Evolutionary conservation across 202 grass and related monocot species (phyloP).

Genomic region (Schoenoplectus triqueter): DNA sequence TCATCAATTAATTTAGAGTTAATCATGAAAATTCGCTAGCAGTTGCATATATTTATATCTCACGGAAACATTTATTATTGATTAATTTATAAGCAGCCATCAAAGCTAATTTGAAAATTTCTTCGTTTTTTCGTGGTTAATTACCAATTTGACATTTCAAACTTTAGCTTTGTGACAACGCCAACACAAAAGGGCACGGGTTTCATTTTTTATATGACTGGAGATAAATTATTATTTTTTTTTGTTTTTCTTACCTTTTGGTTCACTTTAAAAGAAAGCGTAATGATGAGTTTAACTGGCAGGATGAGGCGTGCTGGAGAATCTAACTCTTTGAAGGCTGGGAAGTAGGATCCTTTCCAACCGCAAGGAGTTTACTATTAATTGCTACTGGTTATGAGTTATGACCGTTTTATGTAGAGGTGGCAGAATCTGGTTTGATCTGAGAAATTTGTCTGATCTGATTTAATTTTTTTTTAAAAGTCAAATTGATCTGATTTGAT

Average conservation of each 20-base stretch:
- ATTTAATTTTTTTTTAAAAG: too few species aligned
- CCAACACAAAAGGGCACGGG: neutral
- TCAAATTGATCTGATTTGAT: too few species aligned
- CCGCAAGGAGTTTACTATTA: too few species aligned
- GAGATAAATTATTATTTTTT: neutral
- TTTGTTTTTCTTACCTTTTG: neutral
- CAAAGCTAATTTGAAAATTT: neutral
- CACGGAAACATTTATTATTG: neutral
- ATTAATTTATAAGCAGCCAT: conserved; percentile 12
- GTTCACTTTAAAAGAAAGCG: neutral
- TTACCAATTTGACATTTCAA: neutral
- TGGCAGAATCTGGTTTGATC: too few species aligned
- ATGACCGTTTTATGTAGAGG: too few species aligned
- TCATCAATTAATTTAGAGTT: neutral
- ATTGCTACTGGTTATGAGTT: too few species aligned
- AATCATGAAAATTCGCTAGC: neutral
- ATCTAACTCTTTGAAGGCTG: neutral
- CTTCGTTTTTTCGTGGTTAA: neutral
- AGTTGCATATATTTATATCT: neutral
- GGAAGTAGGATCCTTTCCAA: neutral
- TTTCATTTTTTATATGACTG: neutral
- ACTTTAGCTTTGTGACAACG: neutral
- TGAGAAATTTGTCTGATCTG: too few species aligned
- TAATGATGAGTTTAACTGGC: conserved; percentile 14
- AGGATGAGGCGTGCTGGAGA: neutral